phyloP scores from a whole-genome alignment of 1,284 basidiomycete species.

The Heterobasidion occidentale region DNA sequence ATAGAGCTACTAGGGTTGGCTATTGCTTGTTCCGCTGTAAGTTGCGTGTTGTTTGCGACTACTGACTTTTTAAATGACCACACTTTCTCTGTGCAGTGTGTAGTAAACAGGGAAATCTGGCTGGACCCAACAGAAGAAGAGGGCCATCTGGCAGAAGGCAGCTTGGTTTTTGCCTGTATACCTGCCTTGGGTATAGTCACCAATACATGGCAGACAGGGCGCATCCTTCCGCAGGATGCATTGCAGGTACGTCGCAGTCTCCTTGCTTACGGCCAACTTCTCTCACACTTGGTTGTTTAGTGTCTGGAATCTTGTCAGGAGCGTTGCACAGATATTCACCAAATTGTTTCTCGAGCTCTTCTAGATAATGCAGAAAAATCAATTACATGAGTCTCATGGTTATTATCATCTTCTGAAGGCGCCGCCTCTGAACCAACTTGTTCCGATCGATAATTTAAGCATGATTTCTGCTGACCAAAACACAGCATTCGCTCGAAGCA shows the following conservation, averaged over 20 bases:
- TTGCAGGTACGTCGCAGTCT: conserved; percentile 39
- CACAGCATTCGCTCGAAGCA: too few species aligned
- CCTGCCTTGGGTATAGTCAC: conserved; percentile 88
- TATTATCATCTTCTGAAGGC: not conserved
- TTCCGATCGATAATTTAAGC: too few species aligned
- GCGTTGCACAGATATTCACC: conserved; percentile 66
- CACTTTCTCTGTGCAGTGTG: conserved; percentile 31
- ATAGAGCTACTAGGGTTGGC: conserved; percentile 86
- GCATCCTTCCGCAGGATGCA: conserved; percentile 40
- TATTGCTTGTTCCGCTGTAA: conserved; percentile 66
- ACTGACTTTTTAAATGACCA: not conserved
- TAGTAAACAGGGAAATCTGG: conserved; percentile 47
- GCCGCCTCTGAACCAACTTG: too few species aligned
- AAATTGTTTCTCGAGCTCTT: conserved; percentile 63
- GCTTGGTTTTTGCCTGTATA: conserved; percentile 73
- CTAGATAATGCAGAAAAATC: conserved; percentile 27
- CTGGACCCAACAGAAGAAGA: conserved; percentile 80
- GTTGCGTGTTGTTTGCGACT: conserved; percentile 15
- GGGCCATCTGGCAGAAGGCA: conserved; percentile 43
- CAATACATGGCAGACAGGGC: conserved; percentile 74
- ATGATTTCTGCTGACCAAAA: too few species aligned
- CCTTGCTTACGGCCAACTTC: not conserved
- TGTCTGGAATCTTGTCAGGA: conserved; percentile 62
- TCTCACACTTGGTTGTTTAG: conserved; percentile 26
- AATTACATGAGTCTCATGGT: not conserved